These are phyloP conservation scores for Cutaneotrichosporon sp. DNA, from an alignment of 1,284 basidiomycete species.

Conservation along the genomic window DNA sequence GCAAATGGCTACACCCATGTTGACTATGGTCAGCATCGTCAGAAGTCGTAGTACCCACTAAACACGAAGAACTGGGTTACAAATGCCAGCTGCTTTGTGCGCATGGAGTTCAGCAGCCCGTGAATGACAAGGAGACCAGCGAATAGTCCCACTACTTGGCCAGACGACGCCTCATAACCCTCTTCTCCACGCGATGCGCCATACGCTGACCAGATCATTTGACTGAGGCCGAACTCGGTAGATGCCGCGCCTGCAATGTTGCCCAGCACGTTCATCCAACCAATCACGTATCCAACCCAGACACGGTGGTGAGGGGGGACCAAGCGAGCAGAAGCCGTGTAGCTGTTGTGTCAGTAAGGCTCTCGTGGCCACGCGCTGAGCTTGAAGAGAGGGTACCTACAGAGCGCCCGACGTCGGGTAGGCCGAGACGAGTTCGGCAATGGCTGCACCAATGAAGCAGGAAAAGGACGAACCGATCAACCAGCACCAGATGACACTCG, in stretches of 20 bases:
- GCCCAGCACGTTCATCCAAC: constrained; percentile 82
- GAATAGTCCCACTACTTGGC: constrained; percentile 57
- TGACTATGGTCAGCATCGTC: constrained; percentile 39
- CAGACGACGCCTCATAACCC: constrained; percentile 40
- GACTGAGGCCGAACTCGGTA: constrained; percentile 75
- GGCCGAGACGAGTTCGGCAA: constrained; percentile 40
- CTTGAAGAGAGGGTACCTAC: constrained; percentile 9
- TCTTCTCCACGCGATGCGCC: constrained; percentile 29
- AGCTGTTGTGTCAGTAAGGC: neutral
- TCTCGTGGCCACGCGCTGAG: too few relatives aligned
- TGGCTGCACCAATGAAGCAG: constrained; percentile 29
- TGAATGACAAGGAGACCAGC: constrained; percentile 65
- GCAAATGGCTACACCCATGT: neutral
- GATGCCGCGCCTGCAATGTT: constrained; percentile 37
- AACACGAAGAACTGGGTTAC: constrained; percentile 80
- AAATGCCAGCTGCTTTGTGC: constrained; percentile 70
- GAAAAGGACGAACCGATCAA: constrained; percentile 26
- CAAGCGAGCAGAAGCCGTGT: constrained; percentile 4
- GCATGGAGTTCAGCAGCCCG: constrained; percentile 64
- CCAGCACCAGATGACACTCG: constrained; percentile 43
- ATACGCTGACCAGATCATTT: constrained; percentile 66
- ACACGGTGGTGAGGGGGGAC: neutral
- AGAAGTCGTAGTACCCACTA: constrained; percentile 17
- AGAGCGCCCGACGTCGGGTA: constrained; percentile 43
- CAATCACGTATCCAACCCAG: constrained; percentile 56